Conservation (phyloP, 2,329 filamentous ascomycete species). For the Dactylellina sp. region DNA sequence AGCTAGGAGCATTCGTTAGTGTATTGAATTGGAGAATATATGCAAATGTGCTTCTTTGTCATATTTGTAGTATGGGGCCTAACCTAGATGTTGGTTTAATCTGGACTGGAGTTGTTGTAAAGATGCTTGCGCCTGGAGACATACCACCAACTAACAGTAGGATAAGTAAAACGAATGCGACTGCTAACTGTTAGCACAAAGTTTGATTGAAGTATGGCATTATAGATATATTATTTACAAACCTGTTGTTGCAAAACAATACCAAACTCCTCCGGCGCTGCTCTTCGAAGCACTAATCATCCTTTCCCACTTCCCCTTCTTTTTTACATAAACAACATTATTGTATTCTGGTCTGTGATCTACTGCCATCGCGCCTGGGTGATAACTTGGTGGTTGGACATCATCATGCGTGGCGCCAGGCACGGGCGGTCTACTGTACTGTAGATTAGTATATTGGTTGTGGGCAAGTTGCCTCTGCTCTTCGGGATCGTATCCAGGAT, state of each 20-base stretch:
- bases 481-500: conserved; percentile 15
- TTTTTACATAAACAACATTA: neutral
- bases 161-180: conserved; percentile 7
- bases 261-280: conserved; percentile 17
- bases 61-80: too few species aligned
- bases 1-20: too few species aligned
- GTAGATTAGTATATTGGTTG: conserved; percentile 6
- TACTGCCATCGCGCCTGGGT: neutral
- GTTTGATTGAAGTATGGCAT: too few species aligned
- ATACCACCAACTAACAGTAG: conserved; percentile 5
- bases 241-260: conserved; percentile 17
- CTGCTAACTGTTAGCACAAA: neutral
- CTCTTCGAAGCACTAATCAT: conserved; percentile 10
- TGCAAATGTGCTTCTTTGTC: too few species aligned
- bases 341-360: too few species aligned
- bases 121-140: conserved; percentile 8
- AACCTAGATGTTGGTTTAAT: conserved; percentile 2
- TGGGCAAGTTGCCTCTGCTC: conserved; percentile 14
- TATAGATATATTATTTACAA: neutral
- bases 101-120: conserved; percentile 8
- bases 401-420: conserved; percentile 10
- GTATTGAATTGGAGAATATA: too few species aligned
- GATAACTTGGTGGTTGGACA: conserved; percentile 9
- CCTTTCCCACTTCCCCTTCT: conserved; percentile 18
- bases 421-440: conserved; percentile 11